Percentiles rank a stretch among this genome's conserved stretches.
Conservation (phyloP, 441 rosid genomes). For the Sinapis alba region DNA sequence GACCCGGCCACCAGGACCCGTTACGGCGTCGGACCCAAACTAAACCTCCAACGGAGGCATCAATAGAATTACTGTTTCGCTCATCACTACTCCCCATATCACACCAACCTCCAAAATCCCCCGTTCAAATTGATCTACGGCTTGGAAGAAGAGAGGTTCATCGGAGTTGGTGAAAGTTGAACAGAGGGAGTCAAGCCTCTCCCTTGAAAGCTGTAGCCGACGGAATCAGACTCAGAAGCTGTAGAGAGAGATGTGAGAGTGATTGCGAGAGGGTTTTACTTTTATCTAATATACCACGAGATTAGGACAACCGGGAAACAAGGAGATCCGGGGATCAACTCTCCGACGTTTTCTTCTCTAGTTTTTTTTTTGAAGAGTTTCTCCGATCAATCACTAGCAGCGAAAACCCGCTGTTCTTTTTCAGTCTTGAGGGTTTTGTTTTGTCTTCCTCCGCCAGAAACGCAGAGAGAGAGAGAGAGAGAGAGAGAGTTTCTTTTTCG, state of each 20-base stretch:
- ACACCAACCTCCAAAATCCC: slow-evolving; percentile 20
- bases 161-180: slow-evolving; percentile 7
- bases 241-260: background rate
- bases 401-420: background rate
- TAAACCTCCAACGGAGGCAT: slow-evolving; percentile 85
- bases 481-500: background rate
- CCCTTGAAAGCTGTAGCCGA: background rate
- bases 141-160: slow-evolving; percentile 16
- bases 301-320: background rate
- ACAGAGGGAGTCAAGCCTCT: slow-evolving; percentile 24
- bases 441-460: slow-evolving; percentile 19
- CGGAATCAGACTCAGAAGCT: background rate
- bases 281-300: background rate
- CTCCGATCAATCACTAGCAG: slow-evolving; percentile 10
- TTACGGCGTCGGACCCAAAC: slow-evolving; percentile 98
- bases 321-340: slow-evolving; percentile 11
- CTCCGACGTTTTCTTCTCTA: background rate
- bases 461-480: slow-evolving; percentile 6
- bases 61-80: slow-evolving; percentile 62
- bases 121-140: slow-evolving; percentile 32
- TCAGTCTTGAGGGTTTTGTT: slow-evolving; percentile 25
- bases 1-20: slow-evolving; percentile 99
- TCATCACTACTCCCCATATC: slow-evolving; percentile 85
- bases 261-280: slow-evolving; percentile 20
- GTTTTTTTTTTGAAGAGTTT: background rate